Evolutionary conservation across 2,329 filamentous ascomycete genomes (phyloP).

Genomic region (Diaporthe caulivora): DNA sequence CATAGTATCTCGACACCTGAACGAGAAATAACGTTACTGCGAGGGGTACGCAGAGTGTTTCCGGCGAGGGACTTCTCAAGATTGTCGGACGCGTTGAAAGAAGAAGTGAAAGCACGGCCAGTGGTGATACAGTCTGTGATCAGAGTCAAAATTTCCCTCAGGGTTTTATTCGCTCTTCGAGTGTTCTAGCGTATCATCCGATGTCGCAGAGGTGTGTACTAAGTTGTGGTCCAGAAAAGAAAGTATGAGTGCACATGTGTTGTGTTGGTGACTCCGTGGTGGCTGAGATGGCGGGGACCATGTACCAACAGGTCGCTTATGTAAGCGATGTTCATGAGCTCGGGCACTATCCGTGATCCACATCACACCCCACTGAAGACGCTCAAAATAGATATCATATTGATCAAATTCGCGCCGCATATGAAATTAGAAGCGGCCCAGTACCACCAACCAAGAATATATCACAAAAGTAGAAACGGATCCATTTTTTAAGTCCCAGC

Average conservation of each 20-base stretch:
- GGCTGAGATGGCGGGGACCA: background rate
- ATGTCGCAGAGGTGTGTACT: background rate
- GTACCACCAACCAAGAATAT: too few species aligned
- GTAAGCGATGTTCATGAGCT: too few species aligned
- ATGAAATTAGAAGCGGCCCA: too few species aligned
- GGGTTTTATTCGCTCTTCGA: background rate
- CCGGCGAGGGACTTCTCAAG: background rate
- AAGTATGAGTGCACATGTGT: background rate
- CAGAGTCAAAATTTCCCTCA: background rate
- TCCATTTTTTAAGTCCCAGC: too few species aligned
- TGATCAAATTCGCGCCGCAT: too few species aligned
- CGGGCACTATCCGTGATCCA: too few species aligned
- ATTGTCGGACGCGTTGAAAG: background rate
- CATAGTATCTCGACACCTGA: background rate
- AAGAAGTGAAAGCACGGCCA: background rate
- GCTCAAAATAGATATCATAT: too few species aligned
- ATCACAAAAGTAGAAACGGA: too few species aligned
- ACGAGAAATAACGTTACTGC: background rate
- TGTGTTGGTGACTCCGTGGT: background rate
- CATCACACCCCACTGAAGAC: too few species aligned
- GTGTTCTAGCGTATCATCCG: background rate
- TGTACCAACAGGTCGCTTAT: background rate
- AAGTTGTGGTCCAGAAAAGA: background rate
- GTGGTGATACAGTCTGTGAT: background rate
- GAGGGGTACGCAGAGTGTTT: background rate